Base-by-base conservation (phyloP, 2,329 filamentous ascomycete species). In the Colletotrichum eleusines region DNA sequence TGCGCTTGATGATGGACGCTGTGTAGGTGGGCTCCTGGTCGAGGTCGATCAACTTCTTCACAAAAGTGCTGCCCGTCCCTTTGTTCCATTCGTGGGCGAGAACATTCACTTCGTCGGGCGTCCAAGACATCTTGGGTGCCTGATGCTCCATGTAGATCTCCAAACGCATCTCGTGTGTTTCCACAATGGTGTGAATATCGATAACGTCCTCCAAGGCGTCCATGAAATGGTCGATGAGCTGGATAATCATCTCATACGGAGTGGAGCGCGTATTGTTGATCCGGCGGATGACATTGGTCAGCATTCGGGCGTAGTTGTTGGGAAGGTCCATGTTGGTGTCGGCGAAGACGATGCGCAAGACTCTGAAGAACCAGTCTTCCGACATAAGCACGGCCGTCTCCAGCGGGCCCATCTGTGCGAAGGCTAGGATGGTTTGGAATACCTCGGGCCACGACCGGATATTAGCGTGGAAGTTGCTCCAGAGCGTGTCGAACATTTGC, bases 391-490 rank as follows among this genome's bases (percentile, higher is more conserved):
- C 77, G 2, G 83, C 82, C 26, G 87, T 84, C 77, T 94, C 90
- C 6, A 84, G 78, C 3, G 83, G 80, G 1, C 92, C 91, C 65
- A 93, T 80, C 55, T 82, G 84, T 18, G 89, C 89, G 76, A 95
- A 91, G n/a, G 83, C 83, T n/a, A 87, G 77, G 72, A 95, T 83
- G n/a, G 92, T 85, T 16, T 87, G 87, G 77, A 95, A 95, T 69
- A 91, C 91, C 75, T 95, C 92, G 51, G 90, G 88, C 93, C 93
- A 96, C 3, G 92, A 87, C 67, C 90, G 88, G 35, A 89, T 82
- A 55, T 86, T 83, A 3, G 83, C 79, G 71, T 93, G 89, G 67
- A 94, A 89, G n/a, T 81, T 83, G 3, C 86, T 81, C 88, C 89
- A 94, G 4, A 93, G 78, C 28, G 84, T 78, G 38, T 84, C 81